Base-by-base conservation (phyloP, 495 filamentous ascomycete genomes). In the Acidiella bohemica region DNA sequence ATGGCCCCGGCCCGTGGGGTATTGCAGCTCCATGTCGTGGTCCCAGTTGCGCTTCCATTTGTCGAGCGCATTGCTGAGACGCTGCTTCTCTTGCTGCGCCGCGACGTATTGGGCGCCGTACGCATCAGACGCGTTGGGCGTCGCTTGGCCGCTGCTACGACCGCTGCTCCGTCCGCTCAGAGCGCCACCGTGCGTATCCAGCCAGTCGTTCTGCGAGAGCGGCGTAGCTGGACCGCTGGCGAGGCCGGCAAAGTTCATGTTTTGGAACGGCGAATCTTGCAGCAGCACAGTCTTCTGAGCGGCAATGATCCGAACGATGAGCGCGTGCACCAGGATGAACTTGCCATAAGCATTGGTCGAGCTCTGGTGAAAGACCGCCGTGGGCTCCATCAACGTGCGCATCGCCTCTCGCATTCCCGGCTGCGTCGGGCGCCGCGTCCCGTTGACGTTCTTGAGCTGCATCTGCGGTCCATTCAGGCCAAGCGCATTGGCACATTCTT, bases 301-400 rank as follows among this genome's bases (percentile, higher is more conserved):
- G 12, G 53, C 51, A 25, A 65, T 63, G 20, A 49, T 53, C 21
- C 37, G 43, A 55, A 65, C 64, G 32, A 77, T 63, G 37, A 75
- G 62, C 17, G 68, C 62, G 40, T 82, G 75, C 8, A 82, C 66
- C n/a, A 81, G 49, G 23, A 82, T 71, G 43, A 80, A 81, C 42
- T 82, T 82, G 6, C 71, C 72, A 46, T 72, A 76, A 0, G 73
- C 57, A 38, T 81, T 82, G 2, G 77, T 81, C 8, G 65, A 62
- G 9, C 67, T 64, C 1, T 66, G 65, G 16, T 66, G 64, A 45
- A 78, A 70, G 34, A 64, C 63, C 31, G 64, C 63, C 8, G 55
- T 56, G n/a, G 56, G 54, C 26, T 73, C 60, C 36, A 76, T 59
- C 23, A 81, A 56, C 0, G 67, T 66, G n/a, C 64, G 61, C 22